Evolutionary conservation across 1,284 basidiomycete genomes (phyloP), one percentile per base, ranked within the genome.

Genomic region (Fomitopsis palustris): DNA sequence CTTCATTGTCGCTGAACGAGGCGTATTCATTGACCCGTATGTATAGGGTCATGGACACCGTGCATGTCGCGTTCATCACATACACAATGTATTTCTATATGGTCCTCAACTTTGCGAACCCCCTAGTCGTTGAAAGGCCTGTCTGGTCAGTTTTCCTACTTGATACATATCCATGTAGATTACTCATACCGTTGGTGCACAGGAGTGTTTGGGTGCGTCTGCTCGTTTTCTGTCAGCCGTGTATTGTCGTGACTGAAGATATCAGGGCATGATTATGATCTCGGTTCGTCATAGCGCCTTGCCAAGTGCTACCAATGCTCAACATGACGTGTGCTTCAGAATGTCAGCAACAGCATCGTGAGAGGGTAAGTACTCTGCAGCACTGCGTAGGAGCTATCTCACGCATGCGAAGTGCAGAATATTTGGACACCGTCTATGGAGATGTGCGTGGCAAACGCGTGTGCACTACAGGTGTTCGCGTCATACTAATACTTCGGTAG

Each of bases 271-370:
- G 67, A 64, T 68, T 53, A 61, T 68, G 17, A 58, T 67, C 6
- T 63, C 65, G 37, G 67, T 65, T 10, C 39, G 66, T 60, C 7
- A 0, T 8, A 21, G 29, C 41, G 0, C 9, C 25, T 9, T 45
- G 47, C n/a, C n/a, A 19, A n/a, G 10, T 38, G 4, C 8, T 3
- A 27, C 2, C 16, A 8, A 16, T 4, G 19, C 37, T 31, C 8
- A 52, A 21, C 31, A 3, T 23, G 8, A 8, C 17, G 31, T 25
- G 3, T 33, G 17, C 4, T 23, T 23, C 38, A 68, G 67, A 68
- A 64, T 21, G 14, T 61, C 29, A 68, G 65, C 53, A 68, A 68
- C 45, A 60, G 53, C n/a, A 64, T 68, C 31, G 64, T 68, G 2
- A 61, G 67, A 23, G 62, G 55, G 67, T 68, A 35, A 55, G 64